A percentile compares a stretch with the other conserved stretches of the same genome.
phyloP scores from a whole-genome alignment of 805 yeast genomes.

The Starmera amethionina region DNA sequence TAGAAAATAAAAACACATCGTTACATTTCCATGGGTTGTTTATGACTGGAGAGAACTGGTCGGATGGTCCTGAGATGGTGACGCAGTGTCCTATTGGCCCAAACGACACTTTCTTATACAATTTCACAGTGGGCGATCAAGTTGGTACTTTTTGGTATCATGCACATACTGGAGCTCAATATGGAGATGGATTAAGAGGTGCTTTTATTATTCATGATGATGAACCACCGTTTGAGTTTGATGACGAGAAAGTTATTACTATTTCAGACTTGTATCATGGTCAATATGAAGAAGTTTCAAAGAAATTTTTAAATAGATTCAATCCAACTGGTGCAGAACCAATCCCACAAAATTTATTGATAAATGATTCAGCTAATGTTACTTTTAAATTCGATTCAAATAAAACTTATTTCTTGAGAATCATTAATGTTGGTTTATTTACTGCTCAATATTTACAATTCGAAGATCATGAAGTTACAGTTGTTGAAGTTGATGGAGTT shows the following conservation, averaged over 20 bases:
- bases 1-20: constrained; percentile 42
- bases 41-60: constrained; percentile 47
- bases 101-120: constrained; percentile 56
- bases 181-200: constrained; percentile 71
- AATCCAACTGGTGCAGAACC: constrained; percentile 87
- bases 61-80: constrained; percentile 78
- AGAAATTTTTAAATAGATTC: constrained; percentile 46
- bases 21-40: constrained; percentile 76
- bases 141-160: constrained; percentile 83
- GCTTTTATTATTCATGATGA: constrained; percentile 54
- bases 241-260: constrained; percentile 49
- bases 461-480: constrained; percentile 62
- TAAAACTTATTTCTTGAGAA: constrained; percentile 53
- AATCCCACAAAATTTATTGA: constrained; percentile 53
- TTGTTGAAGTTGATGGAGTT: constrained; percentile 71
- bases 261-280: constrained; percentile 59
- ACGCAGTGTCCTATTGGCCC: constrained; percentile 75
- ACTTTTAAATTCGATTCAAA: constrained; percentile 47
- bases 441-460: constrained; percentile 61
- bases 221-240: constrained; percentile 45
- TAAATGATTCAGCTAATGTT: constrained; percentile 54
- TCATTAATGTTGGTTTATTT: constrained; percentile 61
- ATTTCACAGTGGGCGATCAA: constrained; percentile 59
- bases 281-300: constrained; percentile 34
- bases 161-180: constrained; percentile 68